Percentiles rank a stretch among this genome's conserved stretches.
Evolutionary conservation across 2,329 filamentous ascomycete genomes (phyloP).

Genomic region (Ophiostoma sp.): DNA sequence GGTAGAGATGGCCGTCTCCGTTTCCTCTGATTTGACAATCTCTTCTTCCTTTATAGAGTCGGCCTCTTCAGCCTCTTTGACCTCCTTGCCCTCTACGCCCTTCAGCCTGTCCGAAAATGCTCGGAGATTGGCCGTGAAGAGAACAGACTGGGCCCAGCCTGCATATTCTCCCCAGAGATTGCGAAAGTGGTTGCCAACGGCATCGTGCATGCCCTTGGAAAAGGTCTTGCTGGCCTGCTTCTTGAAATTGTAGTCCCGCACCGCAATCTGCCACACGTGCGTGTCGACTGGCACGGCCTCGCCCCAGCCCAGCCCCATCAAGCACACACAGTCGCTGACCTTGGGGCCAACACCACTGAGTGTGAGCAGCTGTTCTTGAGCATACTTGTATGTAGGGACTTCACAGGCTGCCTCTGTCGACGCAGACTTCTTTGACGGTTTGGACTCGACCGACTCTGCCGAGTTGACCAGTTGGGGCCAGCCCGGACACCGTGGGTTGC

Average conservation of each 20-base stretch:
- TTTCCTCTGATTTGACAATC: background rate
- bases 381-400: slow-evolving; percentile 57
- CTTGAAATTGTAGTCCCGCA: slow-evolving; percentile 83
- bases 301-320: slow-evolving; percentile 95
- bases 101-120: slow-evolving; percentile 67
- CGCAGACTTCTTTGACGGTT: background rate
- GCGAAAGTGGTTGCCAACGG: slow-evolving; percentile 84
- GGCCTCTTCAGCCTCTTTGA: slow-evolving; percentile 29
- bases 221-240: slow-evolving; percentile 66
- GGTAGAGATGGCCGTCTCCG: background rate
- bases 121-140: slow-evolving; percentile 89
- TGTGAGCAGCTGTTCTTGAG: slow-evolving; percentile 72
- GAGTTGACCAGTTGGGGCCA: slow-evolving; percentile 35
- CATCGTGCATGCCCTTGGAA: slow-evolving; percentile 71
- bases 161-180: slow-evolving; percentile 87
- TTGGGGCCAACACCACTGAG: slow-evolving; percentile 92
- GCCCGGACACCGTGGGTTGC: slow-evolving; percentile 68
- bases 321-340: slow-evolving; percentile 90
- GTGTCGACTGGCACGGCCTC: slow-evolving; percentile 95
- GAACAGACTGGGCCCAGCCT: slow-evolving; percentile 94
- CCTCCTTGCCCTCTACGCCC: slow-evolving; percentile 27
- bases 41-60: background rate
- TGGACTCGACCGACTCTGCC: background rate
- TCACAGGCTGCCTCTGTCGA: background rate
- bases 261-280: slow-evolving; percentile 97